Conservation (phyloP, 2,329 filamentous ascomycete genomes). For the Didymella sp. region DNA sequence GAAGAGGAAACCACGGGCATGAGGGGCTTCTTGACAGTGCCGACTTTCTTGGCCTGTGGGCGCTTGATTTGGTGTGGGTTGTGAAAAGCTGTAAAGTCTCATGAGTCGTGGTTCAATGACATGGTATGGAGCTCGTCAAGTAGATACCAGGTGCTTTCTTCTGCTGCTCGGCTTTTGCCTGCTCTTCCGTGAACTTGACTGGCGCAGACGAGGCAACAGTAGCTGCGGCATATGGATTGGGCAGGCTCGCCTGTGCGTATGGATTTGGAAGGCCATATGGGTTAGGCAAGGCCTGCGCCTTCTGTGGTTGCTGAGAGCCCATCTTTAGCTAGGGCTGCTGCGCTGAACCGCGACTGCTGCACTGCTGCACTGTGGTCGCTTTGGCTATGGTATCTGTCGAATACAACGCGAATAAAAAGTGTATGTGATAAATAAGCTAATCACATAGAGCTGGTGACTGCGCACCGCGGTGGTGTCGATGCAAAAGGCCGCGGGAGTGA, state of each 20-base stretch:
- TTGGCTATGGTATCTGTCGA: not conserved
- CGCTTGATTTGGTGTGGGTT: constrained; percentile 46
- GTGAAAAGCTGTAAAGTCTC: constrained; percentile 39
- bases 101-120: constrained; percentile 39
- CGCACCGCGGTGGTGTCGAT: not conserved
- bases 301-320: constrained; percentile 34
- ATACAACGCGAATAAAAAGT: not conserved
- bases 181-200: constrained; percentile 39
- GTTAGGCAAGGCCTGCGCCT: constrained; percentile 36
- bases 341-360: constrained; percentile 2
- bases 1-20: constrained; percentile 30
- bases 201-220: constrained; percentile 39
- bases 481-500: not conserved
- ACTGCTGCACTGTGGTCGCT: constrained; percentile 8
- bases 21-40: constrained; percentile 33
- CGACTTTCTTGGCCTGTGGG: constrained; percentile 40
- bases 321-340: constrained; percentile 26
- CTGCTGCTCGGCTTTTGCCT: constrained; percentile 41
- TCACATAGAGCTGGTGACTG: not conserved
- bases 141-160: constrained; percentile 47
- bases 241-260: constrained; percentile 35
- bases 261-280: constrained; percentile 38
- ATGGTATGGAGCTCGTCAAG: constrained; percentile 29
- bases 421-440: not conserved
- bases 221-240: constrained; percentile 38